phyloP scores from a whole-genome alignment of 257 asterid species.

The Primulina eburnea region DNA sequence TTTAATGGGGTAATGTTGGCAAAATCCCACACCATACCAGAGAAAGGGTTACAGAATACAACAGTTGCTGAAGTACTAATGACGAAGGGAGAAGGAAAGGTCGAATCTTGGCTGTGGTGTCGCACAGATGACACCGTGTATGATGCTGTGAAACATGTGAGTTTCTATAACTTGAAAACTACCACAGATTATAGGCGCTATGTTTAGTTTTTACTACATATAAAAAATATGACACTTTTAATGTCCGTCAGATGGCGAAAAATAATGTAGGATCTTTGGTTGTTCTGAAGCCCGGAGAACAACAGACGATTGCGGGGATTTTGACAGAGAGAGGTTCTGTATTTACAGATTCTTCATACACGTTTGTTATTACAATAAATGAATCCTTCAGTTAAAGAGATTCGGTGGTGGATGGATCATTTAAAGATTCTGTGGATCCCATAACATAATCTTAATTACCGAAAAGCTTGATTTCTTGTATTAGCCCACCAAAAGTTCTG shows the following conservation, averaged over 20 bases:
- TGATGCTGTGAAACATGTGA: slow-evolving; percentile 67
- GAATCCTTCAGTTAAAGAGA: too few relatives aligned
- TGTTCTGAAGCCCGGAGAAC: slow-evolving; percentile 67
- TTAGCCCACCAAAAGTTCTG: neutral
- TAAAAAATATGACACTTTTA: neutral
- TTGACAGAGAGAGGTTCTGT: slow-evolving; percentile 71
- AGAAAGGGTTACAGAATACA: slow-evolving; percentile 60
- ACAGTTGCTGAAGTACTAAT: slow-evolving; percentile 60
- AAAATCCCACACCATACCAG: slow-evolving; percentile 31
- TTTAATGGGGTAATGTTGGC: slow-evolving; percentile 21
- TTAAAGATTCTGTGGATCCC: neutral
- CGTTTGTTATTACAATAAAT: neutral
- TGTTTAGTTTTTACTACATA: neutral
- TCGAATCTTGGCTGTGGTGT: slow-evolving; percentile 71
- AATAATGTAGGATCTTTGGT: slow-evolving; percentile 82
- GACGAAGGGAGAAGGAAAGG: slow-evolving; percentile 55
- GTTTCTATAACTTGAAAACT: slow-evolving; percentile 22
- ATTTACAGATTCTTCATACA: neutral
- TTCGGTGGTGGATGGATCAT: neutral
- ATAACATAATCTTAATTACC: too few relatives aligned
- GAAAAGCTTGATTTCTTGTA: neutral
- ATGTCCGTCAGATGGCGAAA: slow-evolving; percentile 58
- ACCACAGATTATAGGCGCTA: neutral
- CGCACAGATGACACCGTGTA: slow-evolving; percentile 50
- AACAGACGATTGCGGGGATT: slow-evolving; percentile 65